phyloP scores from a whole-genome alignment of 2,329 filamentous ascomycete genomes.

The Tolypocladium paradoxum region DNA sequence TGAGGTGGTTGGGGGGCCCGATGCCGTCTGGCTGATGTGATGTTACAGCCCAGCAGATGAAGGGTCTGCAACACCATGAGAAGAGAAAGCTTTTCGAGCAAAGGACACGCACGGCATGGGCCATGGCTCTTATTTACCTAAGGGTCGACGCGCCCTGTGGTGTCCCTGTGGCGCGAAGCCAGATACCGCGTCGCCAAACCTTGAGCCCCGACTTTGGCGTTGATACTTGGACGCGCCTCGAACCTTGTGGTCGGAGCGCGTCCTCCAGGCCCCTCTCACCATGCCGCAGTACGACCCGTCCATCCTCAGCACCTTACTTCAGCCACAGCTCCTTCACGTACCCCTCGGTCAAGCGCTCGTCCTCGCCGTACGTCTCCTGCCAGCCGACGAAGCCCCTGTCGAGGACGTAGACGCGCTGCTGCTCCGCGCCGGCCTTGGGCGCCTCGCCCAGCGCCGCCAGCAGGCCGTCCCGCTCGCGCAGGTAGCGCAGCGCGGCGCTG shows the following conservation, averaged over 20 bases:
- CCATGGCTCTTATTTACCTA: neutral
- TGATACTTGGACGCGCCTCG: neutral
- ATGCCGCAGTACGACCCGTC: neutral
- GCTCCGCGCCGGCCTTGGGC: constrained; percentile 14
- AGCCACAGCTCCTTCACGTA: constrained; percentile 82
- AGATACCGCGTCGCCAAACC: neutral
- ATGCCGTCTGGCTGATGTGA: neutral
- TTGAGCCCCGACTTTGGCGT: neutral
- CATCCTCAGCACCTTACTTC: constrained; percentile 32
- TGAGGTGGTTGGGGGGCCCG: neutral
- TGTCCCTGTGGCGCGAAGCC: neutral
- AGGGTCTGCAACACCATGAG: neutral
- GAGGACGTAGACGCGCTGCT: constrained; percentile 69
- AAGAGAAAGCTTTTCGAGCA: neutral
- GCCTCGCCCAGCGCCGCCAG: constrained; percentile 19
- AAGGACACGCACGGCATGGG: neutral
- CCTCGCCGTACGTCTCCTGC: constrained; percentile 74
- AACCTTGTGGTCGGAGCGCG: neutral
- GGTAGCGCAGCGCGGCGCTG: constrained; percentile 68
- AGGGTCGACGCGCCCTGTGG: neutral
- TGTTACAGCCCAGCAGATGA: neutral
- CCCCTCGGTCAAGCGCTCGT: constrained; percentile 70
- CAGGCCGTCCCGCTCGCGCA: constrained; percentile 54
- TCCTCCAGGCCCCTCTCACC: too few relatives aligned
- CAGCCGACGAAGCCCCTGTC: constrained; percentile 79